Evolutionary conservation across 306 rosid species (phyloP), one percentile per base, ranked within the genome.

Genomic region (Cicer arietinum): DNA sequence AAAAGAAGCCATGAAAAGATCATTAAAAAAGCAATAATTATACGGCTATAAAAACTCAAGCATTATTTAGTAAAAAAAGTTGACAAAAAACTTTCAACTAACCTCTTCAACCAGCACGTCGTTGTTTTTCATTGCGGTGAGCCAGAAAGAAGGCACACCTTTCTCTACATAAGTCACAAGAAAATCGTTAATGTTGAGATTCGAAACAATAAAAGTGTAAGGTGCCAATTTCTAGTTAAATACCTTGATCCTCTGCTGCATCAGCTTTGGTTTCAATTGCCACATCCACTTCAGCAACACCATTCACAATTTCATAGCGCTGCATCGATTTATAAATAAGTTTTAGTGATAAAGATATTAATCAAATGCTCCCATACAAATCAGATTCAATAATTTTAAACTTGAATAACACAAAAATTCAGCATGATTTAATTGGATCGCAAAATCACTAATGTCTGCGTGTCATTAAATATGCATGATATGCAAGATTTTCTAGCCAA

Each of bases 81-180:
- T 12, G n/a, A 46, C 11, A 20, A 14, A 64, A 60, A 10, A 50
- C 4, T 25, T 71, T 11, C 13, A 3, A 66, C 85, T 77, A 42
- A 92, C 98, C 96, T 86, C 92, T 52, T 87, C 90, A 6, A 89
- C 84, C 16, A 90, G 73, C 52, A 89, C 85, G n/a, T 89, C 94
- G 51, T 90, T 89, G 61, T 88, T 85, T 67, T 90, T 87, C 90
- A 92, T 73, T 51, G 96, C 96, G 67, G 67, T 81, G 25, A 90
- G 92, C 97, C 96, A 90, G 79, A 90, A 92, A 18, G 83, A 88
- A 53, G 96, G 92, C n/a, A 92, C 90, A 25, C 97, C 97, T 73
- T 87, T 87, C 69, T 85, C 97, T 92, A 78, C 84, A 86, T 0
- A 74, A 60, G 22, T 46, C 39, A 30, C 48, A 74, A 64, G 58